Evolutionary conservation across 805 yeast species (phyloP).

Genomic region (Pichia gijzeniarum): DNA sequence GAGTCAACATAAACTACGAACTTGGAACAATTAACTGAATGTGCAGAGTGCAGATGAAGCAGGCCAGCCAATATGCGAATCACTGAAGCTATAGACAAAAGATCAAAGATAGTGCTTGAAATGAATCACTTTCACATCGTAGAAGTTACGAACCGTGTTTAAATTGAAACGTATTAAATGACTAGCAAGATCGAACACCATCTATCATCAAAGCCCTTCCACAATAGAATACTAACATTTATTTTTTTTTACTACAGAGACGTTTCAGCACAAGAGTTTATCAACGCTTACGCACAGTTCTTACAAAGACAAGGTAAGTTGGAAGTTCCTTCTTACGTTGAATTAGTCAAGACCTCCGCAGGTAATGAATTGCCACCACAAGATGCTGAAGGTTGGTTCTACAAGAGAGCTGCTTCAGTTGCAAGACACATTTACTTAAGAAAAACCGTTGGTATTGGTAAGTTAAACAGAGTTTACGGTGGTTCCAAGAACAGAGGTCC

Average conservation of each 20-base stretch:
- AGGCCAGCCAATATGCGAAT: too few species aligned
- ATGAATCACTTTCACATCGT: too few species aligned
- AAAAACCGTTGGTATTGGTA: slow-evolving; percentile 99
- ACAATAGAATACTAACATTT: slow-evolving; percentile 10
- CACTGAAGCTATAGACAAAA: too few species aligned
- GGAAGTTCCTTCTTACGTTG: slow-evolving; percentile 99
- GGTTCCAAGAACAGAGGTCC: slow-evolving; percentile 98
- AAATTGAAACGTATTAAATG: too few species aligned
- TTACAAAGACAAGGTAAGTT: slow-evolving; percentile 99
- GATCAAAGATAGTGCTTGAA: too few species aligned
- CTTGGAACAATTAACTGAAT: too few species aligned
- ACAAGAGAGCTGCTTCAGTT: slow-evolving; percentile 99
- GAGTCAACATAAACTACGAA: too few species aligned
- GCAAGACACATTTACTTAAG: slow-evolving; percentile 99
- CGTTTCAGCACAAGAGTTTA: slow-evolving; percentile 99
- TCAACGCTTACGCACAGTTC: slow-evolving; percentile 99
- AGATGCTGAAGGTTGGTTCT: slow-evolving; percentile 99
- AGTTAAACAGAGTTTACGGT: slow-evolving; percentile 98
- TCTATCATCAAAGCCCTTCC: too few species aligned
- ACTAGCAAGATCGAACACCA: too few species aligned
- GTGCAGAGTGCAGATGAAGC: too few species aligned
- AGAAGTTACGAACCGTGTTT: too few species aligned
- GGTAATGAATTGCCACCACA: slow-evolving; percentile 99
- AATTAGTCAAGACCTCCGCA: slow-evolving; percentile 97
- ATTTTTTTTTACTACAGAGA: slow-evolving; percentile 52